Evolutionary conservation across 1,284 basidiomycete species (phyloP).

Genomic region (Pseudozyma hubeiensis): DNA sequence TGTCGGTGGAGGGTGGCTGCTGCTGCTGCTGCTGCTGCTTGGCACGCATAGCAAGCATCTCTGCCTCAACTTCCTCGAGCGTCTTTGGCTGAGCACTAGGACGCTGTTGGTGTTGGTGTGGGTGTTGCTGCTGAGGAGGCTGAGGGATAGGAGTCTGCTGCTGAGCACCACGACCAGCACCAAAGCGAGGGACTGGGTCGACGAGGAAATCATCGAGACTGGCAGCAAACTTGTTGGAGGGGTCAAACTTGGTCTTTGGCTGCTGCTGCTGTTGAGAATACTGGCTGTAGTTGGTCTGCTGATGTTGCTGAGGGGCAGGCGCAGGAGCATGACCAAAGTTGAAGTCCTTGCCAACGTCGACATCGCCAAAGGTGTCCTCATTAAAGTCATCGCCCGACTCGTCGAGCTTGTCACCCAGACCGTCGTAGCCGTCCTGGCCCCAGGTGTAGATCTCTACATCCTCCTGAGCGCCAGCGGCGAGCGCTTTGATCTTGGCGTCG

Average conservation of each 20-base stretch:
- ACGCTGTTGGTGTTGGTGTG: slow-evolving; percentile 30
- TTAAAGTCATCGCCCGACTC: slow-evolving; percentile 72
- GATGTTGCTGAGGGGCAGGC: slow-evolving; percentile 22
- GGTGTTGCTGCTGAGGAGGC: slow-evolving; percentile 18
- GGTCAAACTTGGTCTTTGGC: slow-evolving; percentile 42
- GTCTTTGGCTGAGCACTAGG: slow-evolving; percentile 60
- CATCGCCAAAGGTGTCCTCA: slow-evolving; percentile 89
- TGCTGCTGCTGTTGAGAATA: slow-evolving; percentile 27
- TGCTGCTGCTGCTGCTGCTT: slow-evolving; percentile 24
- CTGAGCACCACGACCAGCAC: slow-evolving; percentile 39
- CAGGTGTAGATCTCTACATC: slow-evolving; percentile 87
- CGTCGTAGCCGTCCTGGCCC: slow-evolving; percentile 89
- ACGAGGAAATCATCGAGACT: slow-evolving; percentile 67
- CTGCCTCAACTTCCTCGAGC: slow-evolving; percentile 69
- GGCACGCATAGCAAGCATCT: slow-evolving; percentile 63
- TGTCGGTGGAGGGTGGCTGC: slow-evolving; percentile 50
- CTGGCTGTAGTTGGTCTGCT: slow-evolving; percentile 11
- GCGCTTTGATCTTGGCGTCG: slow-evolving; percentile 70
- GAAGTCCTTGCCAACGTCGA: slow-evolving; percentile 79
- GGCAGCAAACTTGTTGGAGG: slow-evolving; percentile 58
- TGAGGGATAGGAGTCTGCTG: slow-evolving; percentile 28
- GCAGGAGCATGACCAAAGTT: slow-evolving; percentile 76
- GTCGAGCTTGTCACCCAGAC: slow-evolving; percentile 85
- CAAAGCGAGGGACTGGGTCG: slow-evolving; percentile 48
- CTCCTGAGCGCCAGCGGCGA: slow-evolving; percentile 73